phyloP scores from a whole-genome alignment of 495 filamentous ascomycete species.

The Mycothermus thermophilus region DNA sequence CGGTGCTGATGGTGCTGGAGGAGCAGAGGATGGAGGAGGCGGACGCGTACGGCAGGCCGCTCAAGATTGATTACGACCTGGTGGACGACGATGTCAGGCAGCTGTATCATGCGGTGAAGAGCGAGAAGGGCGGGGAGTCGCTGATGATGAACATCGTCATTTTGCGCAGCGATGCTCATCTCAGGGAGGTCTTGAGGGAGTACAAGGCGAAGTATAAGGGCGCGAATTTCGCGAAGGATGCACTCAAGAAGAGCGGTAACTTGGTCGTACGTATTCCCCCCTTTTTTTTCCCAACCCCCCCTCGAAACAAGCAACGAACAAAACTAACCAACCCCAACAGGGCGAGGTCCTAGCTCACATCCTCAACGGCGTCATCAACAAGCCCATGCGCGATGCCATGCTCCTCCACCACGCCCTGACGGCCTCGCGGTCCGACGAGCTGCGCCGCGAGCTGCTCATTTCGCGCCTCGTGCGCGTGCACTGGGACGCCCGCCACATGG shows the following conservation, averaged over 20 bases:
- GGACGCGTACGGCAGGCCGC: constrained; percentile 30
- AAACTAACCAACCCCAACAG: constrained; percentile 41
- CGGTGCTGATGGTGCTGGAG: constrained; percentile 73
- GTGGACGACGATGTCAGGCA: constrained; percentile 59
- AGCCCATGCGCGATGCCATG: constrained; percentile 83
- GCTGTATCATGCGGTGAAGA: constrained; percentile 53
- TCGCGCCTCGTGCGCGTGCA: constrained; percentile 68
- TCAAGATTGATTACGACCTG: constrained; percentile 33
- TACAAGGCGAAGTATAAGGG: constrained; percentile 53
- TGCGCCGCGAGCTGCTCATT: constrained; percentile 71
- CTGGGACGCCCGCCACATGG: constrained; percentile 69
- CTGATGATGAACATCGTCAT: constrained; percentile 83
- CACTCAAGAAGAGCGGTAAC: constrained; percentile 78
- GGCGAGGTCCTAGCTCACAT: constrained; percentile 92
- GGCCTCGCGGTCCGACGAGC: constrained; percentile 42
- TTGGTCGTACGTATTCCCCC: constrained; percentile 56
- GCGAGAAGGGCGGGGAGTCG: constrained; percentile 72
- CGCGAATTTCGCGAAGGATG: constrained; percentile 73
- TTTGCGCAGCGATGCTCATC: constrained; percentile 60
- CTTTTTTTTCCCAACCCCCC: constrained; percentile 1
- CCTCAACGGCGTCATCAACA: constrained; percentile 92
- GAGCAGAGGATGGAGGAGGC: constrained; percentile 70
- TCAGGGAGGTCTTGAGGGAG: constrained; percentile 59
- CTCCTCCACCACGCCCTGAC: constrained; percentile 85
- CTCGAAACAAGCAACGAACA: too few species aligned